Percentiles rank a stretch among this genome's conserved stretches.
These are phyloP conservation scores for Ogataea haglerorum DNA, from an alignment of 805 yeast species.

Conservation along the genomic window DNA sequence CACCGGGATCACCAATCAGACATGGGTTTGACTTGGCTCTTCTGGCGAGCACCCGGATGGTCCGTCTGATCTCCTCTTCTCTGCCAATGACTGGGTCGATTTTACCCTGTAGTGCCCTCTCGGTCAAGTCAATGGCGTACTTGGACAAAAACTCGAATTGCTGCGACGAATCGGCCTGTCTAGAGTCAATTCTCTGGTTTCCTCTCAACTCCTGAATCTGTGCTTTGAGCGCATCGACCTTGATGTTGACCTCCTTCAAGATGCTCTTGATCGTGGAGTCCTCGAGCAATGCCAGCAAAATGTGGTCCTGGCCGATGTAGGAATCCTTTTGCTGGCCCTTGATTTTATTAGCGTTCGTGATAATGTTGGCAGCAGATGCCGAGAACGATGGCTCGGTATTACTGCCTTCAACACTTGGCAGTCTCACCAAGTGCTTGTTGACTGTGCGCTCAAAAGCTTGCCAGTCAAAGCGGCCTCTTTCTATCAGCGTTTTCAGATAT, in stretches of 20 bases:
- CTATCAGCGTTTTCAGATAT: conserved; percentile 77
- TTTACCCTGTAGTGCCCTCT: conserved; percentile 88
- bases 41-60: conserved; percentile 93
- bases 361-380: conserved; percentile 69
- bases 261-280: conserved; percentile 68
- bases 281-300: conserved; percentile 78
- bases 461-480: conserved; percentile 88
- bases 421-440: conserved; percentile 74
- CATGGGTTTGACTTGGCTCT: conserved; percentile 97
- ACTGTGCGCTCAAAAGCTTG: conserved; percentile 72
- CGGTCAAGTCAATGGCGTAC: conserved; percentile 92
- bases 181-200: conserved; percentile 83
- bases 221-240: conserved; percentile 66
- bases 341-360: conserved; percentile 71
- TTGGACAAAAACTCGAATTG: conserved; percentile 80
- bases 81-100: conserved; percentile 98
- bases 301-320: conserved; percentile 91
- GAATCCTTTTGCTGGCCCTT: conserved; percentile 86
- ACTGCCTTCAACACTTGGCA: conserved; percentile 87
- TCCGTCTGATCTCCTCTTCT: conserved; percentile 95
- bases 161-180: conserved; percentile 88
- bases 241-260: conserved; percentile 68
- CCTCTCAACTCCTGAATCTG: conserved; percentile 85
- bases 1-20: conserved; percentile 98
- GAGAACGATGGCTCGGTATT: conserved; percentile 78